Conservation (phyloP, 495 filamentous ascomycete species). For the Annulohypoxylon bovei region DNA sequence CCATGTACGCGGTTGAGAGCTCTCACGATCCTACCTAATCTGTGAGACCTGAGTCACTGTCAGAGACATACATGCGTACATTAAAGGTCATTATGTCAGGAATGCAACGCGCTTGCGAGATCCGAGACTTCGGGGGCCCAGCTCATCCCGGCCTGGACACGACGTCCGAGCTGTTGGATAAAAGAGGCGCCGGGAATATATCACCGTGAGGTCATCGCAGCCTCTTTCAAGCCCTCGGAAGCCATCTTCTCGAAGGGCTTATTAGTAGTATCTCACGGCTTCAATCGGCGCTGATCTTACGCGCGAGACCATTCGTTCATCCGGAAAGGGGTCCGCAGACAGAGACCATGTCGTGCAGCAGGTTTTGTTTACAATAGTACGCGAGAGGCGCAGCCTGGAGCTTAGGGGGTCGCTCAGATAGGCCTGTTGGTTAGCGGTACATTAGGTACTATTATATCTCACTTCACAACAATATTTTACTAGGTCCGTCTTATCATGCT, state of each 20-base stretch:
- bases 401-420: conserved; percentile 21
- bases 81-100: conserved; percentile 33
- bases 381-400: conserved; percentile 34
- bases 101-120: conserved; percentile 41
- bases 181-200: conserved; percentile 13
- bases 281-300: conserved; percentile 17
- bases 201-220: conserved; percentile 20
- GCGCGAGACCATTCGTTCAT: conserved; percentile 30
- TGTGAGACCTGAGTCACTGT: conserved; percentile 26
- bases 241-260: conserved; percentile 12
- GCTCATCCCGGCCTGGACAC: conserved; percentile 28
- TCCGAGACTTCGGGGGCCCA: conserved; percentile 32
- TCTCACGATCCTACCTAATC: conserved; percentile 43
- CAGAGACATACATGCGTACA: conserved; percentile 41
- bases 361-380: conserved; percentile 35
- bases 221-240: conserved; percentile 32
- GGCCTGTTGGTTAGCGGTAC: conserved; percentile 24
- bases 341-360: conserved; percentile 36
- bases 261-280: conserved; percentile 11
- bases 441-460: conserved; percentile 25
- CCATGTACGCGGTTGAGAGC: conserved; percentile 35
- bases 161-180: conserved; percentile 29
- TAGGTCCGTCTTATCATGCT: conserved; percentile 8
- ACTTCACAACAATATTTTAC: conserved; percentile 2
- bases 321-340: conserved; percentile 29